These are phyloP conservation scores for Tillandsia fasciculata DNA, from an alignment of 176 grass and related monocot species.

Conservation along the genomic window DNA sequence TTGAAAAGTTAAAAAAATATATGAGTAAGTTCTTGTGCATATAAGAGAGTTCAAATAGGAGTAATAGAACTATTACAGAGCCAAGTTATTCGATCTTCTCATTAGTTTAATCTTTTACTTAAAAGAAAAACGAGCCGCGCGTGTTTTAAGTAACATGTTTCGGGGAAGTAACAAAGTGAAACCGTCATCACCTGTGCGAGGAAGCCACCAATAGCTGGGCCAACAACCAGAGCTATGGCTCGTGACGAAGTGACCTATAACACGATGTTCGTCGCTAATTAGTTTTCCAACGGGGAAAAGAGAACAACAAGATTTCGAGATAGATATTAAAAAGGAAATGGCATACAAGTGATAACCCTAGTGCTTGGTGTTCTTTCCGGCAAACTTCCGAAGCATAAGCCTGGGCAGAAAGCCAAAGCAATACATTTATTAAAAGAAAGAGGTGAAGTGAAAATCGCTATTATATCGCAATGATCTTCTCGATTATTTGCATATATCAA, in stretches of 20 bases:
- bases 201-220: constrained; percentile 68
- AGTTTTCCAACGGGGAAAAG: not conserved
- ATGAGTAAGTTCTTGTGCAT: no score
- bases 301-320: not conserved
- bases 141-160: no score
- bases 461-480: not conserved
- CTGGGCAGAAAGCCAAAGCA: constrained; percentile 20
- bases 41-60: no score
- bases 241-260: constrained; percentile 53
- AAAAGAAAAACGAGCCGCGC: no score
- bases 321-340: not conserved
- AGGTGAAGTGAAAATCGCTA: not conserved
- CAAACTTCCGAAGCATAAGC: constrained; percentile 76
- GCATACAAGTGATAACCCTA: constrained; percentile 64
- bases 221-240: constrained; percentile 49
- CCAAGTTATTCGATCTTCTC: no score
- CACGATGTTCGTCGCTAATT: not conserved
- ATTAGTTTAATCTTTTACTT: no score
- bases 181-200: constrained; percentile 44
- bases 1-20: no score
- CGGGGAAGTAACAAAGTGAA: not conserved
- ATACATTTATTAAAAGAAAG: not conserved
- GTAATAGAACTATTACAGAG: no score
- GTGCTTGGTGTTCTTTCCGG: constrained; percentile 50
- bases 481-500: not conserved